Evolutionary conservation across 495 filamentous ascomycete genomes (phyloP).

Genomic region (Bathelium albidoporum): DNA sequence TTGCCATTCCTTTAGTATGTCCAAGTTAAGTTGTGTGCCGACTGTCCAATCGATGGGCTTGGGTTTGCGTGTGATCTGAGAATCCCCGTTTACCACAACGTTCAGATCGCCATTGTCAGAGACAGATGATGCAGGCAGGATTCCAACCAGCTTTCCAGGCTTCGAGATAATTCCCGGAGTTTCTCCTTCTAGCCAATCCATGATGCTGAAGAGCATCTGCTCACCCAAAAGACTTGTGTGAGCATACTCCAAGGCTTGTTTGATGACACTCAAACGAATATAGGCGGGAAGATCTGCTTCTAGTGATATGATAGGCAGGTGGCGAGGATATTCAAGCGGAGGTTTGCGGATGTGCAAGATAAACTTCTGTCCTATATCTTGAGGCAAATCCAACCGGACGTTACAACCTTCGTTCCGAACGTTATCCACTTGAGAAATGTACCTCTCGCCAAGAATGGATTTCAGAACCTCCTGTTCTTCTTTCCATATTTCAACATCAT

Average conservation of each 20-base stretch:
- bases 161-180: constrained; percentile 65
- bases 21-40: constrained; percentile 33
- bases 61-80: constrained; percentile 12
- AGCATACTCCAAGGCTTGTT: constrained; percentile 61
- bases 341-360: constrained; percentile 45
- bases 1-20: constrained; percentile 43
- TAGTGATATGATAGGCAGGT: constrained; percentile 65
- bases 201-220: constrained; percentile 77
- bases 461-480: constrained; percentile 74
- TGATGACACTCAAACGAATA: constrained; percentile 80
- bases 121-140: constrained; percentile 55
- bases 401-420: constrained; percentile 51
- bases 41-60: constrained; percentile 29
- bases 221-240: constrained; percentile 59
- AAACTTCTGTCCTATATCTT: constrained; percentile 23
- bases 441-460: constrained; percentile 67
- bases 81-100: constrained; percentile 4
- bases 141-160: constrained; percentile 72
- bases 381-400: constrained; percentile 43
- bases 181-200: constrained; percentile 81
- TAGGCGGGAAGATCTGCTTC: constrained; percentile 69
- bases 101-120: constrained; percentile 21
- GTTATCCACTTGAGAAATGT: constrained; percentile 27
- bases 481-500: constrained; percentile 52
- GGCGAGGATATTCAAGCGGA: constrained; percentile 55